Base-by-base conservation (phyloP, 306 rosid species). In the Acmispon strigosus region DNA sequence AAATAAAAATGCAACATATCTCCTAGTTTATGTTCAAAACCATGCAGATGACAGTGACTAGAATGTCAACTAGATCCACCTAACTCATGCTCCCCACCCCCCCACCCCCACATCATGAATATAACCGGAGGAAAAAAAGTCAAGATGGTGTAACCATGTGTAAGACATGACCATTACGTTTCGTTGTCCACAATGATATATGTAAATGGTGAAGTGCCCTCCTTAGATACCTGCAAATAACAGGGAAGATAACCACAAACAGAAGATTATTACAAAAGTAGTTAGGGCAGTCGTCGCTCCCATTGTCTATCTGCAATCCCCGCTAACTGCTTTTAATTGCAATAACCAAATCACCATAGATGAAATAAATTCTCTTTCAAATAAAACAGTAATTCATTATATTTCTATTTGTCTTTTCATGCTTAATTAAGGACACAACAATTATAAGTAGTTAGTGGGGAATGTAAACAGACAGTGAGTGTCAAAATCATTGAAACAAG, bases 191-290 rank as follows among this genome's bases (percentile, higher is more conserved):
- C 97, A 69, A 95, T 89, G 53, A 95, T 42, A 56, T 91, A 95
- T 73, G 96, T 75, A 80, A 95, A 91, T 4, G 97, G 92, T 58
- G 99, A 91, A 83, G 77, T 89, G 49, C 97, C 99, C 60, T 60
- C 96, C 73, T 91, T 7, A 20, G 96, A 65, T 52, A 95, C 96
- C 96, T 95, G 88, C 59, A 85, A 78, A 76, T 53, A 76, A 62
- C 74, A 79, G 57, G 55, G 32, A 62, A 9, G 1, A 54, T 57
- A 69, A 47, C 57, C 64, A 75, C 57, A 73, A 16, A 27, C 8
- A 15, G 12, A 51, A 37, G 55, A 57, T 56, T 59, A 49, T 68
- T 60, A 42, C n/a, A 60, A n/a, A 48, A 49, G 20, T 42, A 58
- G 49, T 18, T 6, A 3, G 8, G 56, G 52, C 8, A 44, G 36